phyloP scores from a whole-genome alignment of 495 filamentous ascomycete genomes.

The Parachaetomium inaequale region DNA sequence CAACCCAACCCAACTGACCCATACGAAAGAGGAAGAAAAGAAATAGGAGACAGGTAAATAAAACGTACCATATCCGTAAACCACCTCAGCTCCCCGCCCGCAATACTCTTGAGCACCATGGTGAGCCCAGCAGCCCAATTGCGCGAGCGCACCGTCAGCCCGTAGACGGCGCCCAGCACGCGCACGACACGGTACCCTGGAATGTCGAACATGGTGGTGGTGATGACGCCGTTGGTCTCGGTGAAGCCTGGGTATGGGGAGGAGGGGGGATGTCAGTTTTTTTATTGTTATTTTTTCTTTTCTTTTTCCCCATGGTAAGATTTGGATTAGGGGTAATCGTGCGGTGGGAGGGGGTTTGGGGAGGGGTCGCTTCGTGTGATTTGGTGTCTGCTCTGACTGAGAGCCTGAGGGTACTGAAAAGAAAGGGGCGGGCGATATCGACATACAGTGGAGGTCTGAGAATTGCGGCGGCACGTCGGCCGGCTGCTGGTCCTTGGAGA shows the following conservation, averaged over 20 bases:
- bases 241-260: conserved; percentile 42
- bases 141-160: conserved; percentile 55
- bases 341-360: not conserved
- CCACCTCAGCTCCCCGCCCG: conserved; percentile 55
- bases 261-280: not conserved
- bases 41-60: not conserved
- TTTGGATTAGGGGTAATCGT: too few relatives aligned
- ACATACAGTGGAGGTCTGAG: conserved; percentile 41
- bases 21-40: too few relatives aligned
- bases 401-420: too few relatives aligned
- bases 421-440: too few relatives aligned
- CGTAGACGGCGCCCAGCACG: conserved; percentile 58
- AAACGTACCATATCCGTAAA: conserved; percentile 51
- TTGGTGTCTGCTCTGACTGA: too few relatives aligned
- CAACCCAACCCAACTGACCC: not conserved
- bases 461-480: conserved; percentile 35
- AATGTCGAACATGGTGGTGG: conserved; percentile 51
- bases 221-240: conserved; percentile 57
- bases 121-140: conserved; percentile 45
- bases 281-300: not conserved
- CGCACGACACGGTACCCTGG: conserved; percentile 55
- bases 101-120: conserved; percentile 49
- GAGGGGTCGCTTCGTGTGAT: not conserved
- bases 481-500: conserved; percentile 13
- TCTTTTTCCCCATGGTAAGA: too few relatives aligned